Percentiles rank a stretch among this genome's conserved stretches.
These are phyloP conservation scores for Phoma sp. DNA, from an alignment of 2,329 filamentous ascomycete species.

Conservation along the genomic window DNA sequence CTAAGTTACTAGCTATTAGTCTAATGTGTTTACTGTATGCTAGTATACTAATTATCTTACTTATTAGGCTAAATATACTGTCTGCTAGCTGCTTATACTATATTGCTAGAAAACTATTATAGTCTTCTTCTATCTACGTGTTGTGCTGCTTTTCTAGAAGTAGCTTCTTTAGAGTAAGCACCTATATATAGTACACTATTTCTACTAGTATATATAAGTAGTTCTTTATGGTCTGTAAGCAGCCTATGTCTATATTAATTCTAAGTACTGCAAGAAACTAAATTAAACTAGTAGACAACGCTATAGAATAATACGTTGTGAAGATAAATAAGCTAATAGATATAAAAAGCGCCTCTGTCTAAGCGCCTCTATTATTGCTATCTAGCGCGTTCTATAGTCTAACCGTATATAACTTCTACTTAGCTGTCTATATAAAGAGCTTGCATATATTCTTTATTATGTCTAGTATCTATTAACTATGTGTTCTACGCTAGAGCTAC, in stretches of 20 bases:
- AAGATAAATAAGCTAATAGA: constrained; percentile 1
- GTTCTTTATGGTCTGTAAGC: constrained; percentile 15
- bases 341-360: neutral
- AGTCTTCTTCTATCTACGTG: too few relatives aligned
- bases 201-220: constrained; percentile 26
- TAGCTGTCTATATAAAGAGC: constrained; percentile 16
- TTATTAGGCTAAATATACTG: too few relatives aligned
- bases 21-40: too few relatives aligned
- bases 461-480: neutral
- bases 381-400: neutral
- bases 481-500: neutral
- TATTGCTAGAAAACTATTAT: too few relatives aligned
- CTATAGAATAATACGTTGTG: neutral
- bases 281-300: neutral
- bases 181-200: constrained; percentile 23
- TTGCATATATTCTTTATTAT: constrained; percentile 16
- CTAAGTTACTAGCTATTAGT: too few relatives aligned
- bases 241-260: constrained; percentile 4
- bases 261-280: neutral
- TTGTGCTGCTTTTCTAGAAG: too few relatives aligned
- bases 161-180: constrained; percentile 21
- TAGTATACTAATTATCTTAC: too few relatives aligned
- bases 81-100: too few relatives aligned
- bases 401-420: constrained; percentile 6
- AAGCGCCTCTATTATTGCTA: neutral